A percentile compares a stretch with the other conserved stretches of the same genome.
phyloP scores from a whole-genome alignment of 179 eudicot species.

The Carnegiea gigantea region DNA sequence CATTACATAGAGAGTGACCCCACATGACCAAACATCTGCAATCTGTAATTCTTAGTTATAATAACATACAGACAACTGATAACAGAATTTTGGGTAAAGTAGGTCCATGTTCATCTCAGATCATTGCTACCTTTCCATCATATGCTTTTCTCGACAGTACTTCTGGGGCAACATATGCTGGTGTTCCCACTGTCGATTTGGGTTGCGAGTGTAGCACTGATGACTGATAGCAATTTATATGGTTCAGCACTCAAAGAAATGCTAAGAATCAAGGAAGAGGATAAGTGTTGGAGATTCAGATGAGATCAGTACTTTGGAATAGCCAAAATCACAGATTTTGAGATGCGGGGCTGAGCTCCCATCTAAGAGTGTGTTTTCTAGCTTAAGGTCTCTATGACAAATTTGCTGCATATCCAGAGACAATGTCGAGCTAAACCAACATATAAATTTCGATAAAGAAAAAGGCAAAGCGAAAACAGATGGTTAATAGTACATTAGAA shows the following conservation, averaged over 20 bases:
- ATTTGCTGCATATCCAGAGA: slow-evolving; percentile 61
- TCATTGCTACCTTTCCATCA: slow-evolving; percentile 71
- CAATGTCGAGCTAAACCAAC: neutral
- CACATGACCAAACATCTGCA: slow-evolving; percentile 99
- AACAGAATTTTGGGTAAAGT: slow-evolving; percentile 17
- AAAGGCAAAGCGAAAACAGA: neutral
- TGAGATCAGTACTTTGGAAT: slow-evolving; percentile 59
- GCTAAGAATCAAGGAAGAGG: neutral
- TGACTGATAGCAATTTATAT: slow-evolving; percentile 37
- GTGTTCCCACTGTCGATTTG: slow-evolving; percentile 89
- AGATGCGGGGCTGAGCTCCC: slow-evolving; percentile 61
- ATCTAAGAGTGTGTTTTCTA: slow-evolving; percentile 86
- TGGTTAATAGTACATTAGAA: neutral
- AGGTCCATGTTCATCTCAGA: neutral
- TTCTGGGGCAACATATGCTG: slow-evolving; percentile 91
- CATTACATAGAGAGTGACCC: slow-evolving; percentile 92
- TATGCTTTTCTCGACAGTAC: slow-evolving; percentile 74
- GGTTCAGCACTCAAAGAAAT: neutral
- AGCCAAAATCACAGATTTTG: slow-evolving; percentile 96
- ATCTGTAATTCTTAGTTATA: slow-evolving; percentile 39
- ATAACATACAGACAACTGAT: neutral
- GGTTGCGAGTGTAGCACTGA: slow-evolving; percentile 86
- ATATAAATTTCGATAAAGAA: neutral
- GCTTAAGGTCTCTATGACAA: slow-evolving; percentile 89
- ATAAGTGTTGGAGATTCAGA: neutral